phyloP scores from a whole-genome alignment of 2,329 filamentous ascomycete species.

The Zymoseptoria ardabiliae region DNA sequence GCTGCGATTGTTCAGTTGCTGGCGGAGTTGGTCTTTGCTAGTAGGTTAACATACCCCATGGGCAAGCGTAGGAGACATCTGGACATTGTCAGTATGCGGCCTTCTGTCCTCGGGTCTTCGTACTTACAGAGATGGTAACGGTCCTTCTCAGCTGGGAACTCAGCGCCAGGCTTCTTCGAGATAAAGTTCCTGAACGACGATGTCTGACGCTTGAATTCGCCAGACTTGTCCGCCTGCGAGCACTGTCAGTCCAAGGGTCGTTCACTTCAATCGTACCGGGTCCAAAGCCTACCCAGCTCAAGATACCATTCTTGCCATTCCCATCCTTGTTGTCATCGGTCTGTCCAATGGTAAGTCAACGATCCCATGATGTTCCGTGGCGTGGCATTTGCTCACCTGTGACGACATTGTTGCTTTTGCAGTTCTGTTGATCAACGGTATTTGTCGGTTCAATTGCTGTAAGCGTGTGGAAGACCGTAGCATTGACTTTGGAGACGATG shows the following conservation, averaged over 20 bases:
- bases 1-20: conserved; percentile 42
- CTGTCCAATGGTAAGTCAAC: neutral
- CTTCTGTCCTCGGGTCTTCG: neutral
- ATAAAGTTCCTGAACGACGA: conserved; percentile 79
- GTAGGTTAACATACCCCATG: conserved; percentile 55
- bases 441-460: neutral
- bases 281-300: conserved; percentile 61
- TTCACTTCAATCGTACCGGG: conserved; percentile 58
- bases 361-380: neutral
- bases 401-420: neutral
- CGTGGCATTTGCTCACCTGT: neutral
- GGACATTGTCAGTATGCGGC: conserved; percentile 1
- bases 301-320: conserved; percentile 46
- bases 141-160: conserved; percentile 78
- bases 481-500: neutral
- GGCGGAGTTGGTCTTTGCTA: neutral
- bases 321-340: conserved; percentile 6
- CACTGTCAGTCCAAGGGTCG: conserved; percentile 66
- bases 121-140: conserved; percentile 73
- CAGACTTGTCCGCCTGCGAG: conserved; percentile 60
- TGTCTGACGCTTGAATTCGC: conserved; percentile 86
- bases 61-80: conserved; percentile 83
- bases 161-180: conserved; percentile 60
- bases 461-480: neutral
- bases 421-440: neutral